Conservation (phyloP, 345 rosid species). For the Linum lewisii region DNA sequence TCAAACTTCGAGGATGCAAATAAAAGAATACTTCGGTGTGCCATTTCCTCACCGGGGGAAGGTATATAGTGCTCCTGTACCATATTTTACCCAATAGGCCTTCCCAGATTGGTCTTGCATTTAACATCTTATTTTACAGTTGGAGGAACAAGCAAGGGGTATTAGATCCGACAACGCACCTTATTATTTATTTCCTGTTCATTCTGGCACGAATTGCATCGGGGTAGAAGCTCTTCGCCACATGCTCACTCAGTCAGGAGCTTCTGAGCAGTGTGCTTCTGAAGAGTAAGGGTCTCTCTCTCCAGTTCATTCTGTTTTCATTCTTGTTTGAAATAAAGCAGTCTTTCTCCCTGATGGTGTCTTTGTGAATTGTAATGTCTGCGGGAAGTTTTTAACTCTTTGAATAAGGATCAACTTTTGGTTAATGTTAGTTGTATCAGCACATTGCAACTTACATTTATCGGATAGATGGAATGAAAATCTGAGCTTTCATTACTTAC, state of each 20-base stretch:
- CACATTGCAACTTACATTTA: not conserved
- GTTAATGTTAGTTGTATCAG: not conserved
- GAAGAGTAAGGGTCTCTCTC: constrained; percentile 41
- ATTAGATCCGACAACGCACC: constrained; percentile 51
- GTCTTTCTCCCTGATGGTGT: not conserved
- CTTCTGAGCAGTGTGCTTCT: constrained; percentile 48
- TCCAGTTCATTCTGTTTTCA: not conserved
- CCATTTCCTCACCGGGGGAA: constrained; percentile 34
- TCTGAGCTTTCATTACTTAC: not conserved
- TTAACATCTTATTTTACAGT: constrained; percentile 24
- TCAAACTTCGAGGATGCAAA: constrained; percentile 39
- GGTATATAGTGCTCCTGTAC: constrained; percentile 30
- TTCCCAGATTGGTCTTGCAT: constrained; percentile 9
- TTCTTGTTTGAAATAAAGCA: no score
- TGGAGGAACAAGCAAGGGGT: constrained; percentile 30
- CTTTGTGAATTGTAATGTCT: not conserved
- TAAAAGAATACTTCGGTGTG: constrained; percentile 61
- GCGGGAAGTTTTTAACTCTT: not conserved
- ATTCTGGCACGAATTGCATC: constrained; percentile 35
- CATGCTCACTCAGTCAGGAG: constrained; percentile 61
- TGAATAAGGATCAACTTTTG: constrained; percentile 6
- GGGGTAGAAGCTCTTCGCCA: constrained; percentile 50
- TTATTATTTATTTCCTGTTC: constrained; percentile 44
- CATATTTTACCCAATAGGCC: constrained; percentile 6
- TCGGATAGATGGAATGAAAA: not conserved